Base-by-base conservation (phyloP, 108 stramenopile genomes). In the Mayamaea pseudoterrestris region DNA sequence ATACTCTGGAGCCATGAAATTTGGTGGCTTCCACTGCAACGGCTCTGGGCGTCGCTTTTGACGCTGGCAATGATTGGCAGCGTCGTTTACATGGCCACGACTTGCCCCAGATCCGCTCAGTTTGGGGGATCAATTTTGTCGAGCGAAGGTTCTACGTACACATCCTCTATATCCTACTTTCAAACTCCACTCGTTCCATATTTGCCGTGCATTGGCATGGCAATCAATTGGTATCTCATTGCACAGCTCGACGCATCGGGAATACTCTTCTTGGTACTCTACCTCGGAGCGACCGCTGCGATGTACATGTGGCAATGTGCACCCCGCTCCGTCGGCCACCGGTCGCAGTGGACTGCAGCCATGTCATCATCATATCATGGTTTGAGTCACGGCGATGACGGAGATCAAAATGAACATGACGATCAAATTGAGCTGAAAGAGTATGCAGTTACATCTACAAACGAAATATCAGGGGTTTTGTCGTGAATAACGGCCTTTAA, bases 201-300 rank as follows among this genome's bases (percentile, higher is more conserved):
- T 32, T 18, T 90, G 14, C 80, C 87, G 12, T 53, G 63, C 1
- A 27, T 82, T 16, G 93, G 82, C 35, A 81, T 94, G 6, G 79
- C 71, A 37, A 51, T 76, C 41, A 94, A 94, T 50, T 91, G 80
- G 83, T 87, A 70, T 55, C 60, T 94, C 30, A 70, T 94, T 29
- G 61, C 72, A 11, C 86, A 90, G 41, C 62, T 93, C 11, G 68
- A 74, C 22, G 34, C 58, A 31, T 26, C 42, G 7, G 88, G 86
- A 0, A 53, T 88, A 18, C 27, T 68, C n/a, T 42, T 83, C 14
- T 55, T 90, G 17, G 3, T 78, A 26, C 41, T 65, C 1, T 93
- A 71, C 51, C 44, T 93, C 22, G 65, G 41, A 7, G 18, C 65
- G 7, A 60, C 69, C 17, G 55, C 59, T 31, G 51, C 44, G n/a